Evolutionary conservation across 371 early-diverging fungal genomes (phyloP).

Genomic region (Sporodiniella umbellata): DNA sequence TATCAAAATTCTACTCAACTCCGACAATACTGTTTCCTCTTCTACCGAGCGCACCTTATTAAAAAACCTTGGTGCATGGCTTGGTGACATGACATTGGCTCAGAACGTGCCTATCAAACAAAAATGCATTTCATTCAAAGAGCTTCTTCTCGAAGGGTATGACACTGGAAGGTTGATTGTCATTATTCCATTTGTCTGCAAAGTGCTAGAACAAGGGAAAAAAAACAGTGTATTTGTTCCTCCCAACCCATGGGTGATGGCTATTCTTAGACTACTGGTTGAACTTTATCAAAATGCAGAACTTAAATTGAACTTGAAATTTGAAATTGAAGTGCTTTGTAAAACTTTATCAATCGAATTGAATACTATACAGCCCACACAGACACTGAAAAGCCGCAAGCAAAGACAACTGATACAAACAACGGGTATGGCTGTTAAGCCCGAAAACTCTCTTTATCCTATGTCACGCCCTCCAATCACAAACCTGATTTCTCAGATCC

Average conservation of each 20-base stretch:
- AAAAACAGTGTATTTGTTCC: constrained; percentile 87
- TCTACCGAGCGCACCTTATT: constrained; percentile 85
- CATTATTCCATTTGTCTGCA: constrained; percentile 97
- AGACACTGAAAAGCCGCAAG: constrained; percentile 65
- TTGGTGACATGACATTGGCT: constrained; percentile 95
- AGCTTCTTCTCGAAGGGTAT: constrained; percentile 88
- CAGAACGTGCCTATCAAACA: constrained; percentile 91
- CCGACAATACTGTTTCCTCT: constrained; percentile 89
- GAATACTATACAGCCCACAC: constrained; percentile 61
- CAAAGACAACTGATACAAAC: constrained; percentile 33
- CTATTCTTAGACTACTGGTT: constrained; percentile 83
- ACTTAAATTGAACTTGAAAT: constrained; percentile 90
- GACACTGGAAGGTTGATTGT: constrained; percentile 85
- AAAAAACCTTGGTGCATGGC: constrained; percentile 96
- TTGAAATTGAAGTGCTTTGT: constrained; percentile 97
- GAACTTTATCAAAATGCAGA: constrained; percentile 93
- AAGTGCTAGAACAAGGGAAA: constrained; percentile 87
- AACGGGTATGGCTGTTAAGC: constrained; percentile 17
- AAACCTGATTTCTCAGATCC: constrained; percentile 7
- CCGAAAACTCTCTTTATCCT: constrained; percentile 22
- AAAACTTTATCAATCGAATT: constrained; percentile 84
- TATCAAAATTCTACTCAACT: constrained; percentile 84
- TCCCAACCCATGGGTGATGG: constrained; percentile 98
- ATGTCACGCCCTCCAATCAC: constrained; percentile 15
- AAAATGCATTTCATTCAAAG: constrained; percentile 92